Evolutionary conservation across 169 alveolate species (phyloP), one percentile per base, ranked within the genome.

Genomic region (Pseudocohnilembus persalinus): DNA sequence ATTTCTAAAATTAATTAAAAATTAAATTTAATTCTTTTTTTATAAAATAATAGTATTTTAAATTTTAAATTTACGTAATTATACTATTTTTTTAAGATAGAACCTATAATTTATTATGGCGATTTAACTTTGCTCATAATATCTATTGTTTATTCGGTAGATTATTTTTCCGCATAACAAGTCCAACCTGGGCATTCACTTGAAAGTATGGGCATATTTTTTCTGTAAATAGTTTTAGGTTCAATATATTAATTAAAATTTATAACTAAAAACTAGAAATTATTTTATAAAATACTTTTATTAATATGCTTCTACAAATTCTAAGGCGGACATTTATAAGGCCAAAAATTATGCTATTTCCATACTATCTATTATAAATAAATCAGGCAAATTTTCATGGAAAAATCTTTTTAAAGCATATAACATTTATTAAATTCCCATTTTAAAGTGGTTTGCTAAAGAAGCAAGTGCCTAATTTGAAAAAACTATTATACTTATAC

Each of bases 181-280:
- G 96, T 92, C 99, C 99, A 97, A 0, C 99, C 99, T 1, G 99
- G 99, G 79, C 99, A 97, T 87, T 97, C 99, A 27, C 97, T 92
- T 75, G 97, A 88, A 30, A 96, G 73, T 29, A 96, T 76, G 27
- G 98, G 98, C 30, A 92, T 72, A 1, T 78, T 78, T 29, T 64
- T 64, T 27, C 74, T 83, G 30, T 49, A 86, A 32, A 83, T 82
- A 31, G 0, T 64, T 82, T 16, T 11, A 73, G 35, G 26, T 0
- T 28, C 31, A 16, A 64, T 6, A 72, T 0, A 1, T 76, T 29
- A 29, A 49, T 74, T 77, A 4, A 77, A 0, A 29, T 31, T 24
- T 24, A 30, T 73, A 0, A 32, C 76, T 31, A 89, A 1, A 6
- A 31, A 30, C 68, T 74, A 33, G 31, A 32, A 82, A 34, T 84